phyloP scores from a whole-genome alignment of 2,329 filamentous ascomycete genomes.

The Verticillium zaregamsianum region DNA sequence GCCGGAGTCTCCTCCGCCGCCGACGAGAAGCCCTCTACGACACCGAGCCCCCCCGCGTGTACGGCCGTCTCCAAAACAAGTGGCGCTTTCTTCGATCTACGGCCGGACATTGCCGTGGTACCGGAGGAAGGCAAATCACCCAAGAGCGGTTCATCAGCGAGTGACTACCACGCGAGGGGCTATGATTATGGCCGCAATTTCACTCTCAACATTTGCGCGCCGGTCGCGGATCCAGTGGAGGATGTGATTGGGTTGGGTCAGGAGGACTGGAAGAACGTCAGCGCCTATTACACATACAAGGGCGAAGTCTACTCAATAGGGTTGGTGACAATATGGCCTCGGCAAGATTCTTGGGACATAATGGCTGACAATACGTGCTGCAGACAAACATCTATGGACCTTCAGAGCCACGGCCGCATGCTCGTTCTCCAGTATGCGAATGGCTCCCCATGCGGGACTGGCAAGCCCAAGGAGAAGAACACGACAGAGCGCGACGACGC shows the following conservation, averaged over 20 bases:
- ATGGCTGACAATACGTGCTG: not conserved
- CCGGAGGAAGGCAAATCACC: conserved; percentile 39
- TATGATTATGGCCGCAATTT: conserved; percentile 80
- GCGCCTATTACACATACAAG: conserved; percentile 68
- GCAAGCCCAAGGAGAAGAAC: conserved; percentile 23
- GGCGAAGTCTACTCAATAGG: conserved; percentile 71
- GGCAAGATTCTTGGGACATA: not conserved
- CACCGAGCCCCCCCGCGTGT: conserved; percentile 43
- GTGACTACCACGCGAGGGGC: conserved; percentile 61
- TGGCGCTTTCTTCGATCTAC: conserved; percentile 56
- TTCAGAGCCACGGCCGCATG: conserved; percentile 64
- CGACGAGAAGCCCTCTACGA: conserved; percentile 33
- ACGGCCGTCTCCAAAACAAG: conserved; percentile 51
- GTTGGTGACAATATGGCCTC: conserved; percentile 38
- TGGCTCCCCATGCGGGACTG: conserved; percentile 67
- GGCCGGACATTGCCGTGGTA: conserved; percentile 46
- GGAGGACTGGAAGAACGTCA: conserved; percentile 65
- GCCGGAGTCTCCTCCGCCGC: conserved; percentile 22
- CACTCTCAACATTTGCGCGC: conserved; percentile 75
- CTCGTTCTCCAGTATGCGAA: conserved; percentile 72
- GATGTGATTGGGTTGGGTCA: conserved; percentile 62
- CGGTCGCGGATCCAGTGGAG: conserved; percentile 64
- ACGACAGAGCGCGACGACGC: not conserved
- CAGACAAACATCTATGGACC: conserved; percentile 50
- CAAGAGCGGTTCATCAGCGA: conserved; percentile 33